These are phyloP conservation scores for Lactarius indigo DNA, from an alignment of 768 basidiomycete species.

Conservation along the genomic window DNA sequence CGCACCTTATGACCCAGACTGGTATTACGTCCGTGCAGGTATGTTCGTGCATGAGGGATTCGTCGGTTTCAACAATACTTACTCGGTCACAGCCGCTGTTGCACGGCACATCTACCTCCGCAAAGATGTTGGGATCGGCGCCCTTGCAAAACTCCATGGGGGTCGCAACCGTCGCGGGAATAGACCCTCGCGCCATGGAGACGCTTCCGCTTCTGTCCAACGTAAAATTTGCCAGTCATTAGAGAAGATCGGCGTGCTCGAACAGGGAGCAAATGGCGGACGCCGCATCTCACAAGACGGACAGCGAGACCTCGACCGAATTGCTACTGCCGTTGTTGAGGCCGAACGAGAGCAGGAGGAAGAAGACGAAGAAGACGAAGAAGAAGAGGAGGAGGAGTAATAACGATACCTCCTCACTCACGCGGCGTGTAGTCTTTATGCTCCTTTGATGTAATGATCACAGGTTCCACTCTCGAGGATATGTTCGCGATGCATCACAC, in stretches of 20 bases:
- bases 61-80: neutral
- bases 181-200: constrained; percentile 92
- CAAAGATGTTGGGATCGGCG: constrained; percentile 93
- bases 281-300: constrained; percentile 96
- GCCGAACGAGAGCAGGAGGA: constrained; percentile 70
- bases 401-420: neutral
- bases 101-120: constrained; percentile 99
- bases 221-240: constrained; percentile 94
- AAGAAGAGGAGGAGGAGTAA: constrained; percentile 45
- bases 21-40: constrained; percentile 99
- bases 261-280: constrained; percentile 90
- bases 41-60: constrained; percentile 33
- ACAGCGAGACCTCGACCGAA: constrained; percentile 91
- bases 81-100: constrained; percentile 66
- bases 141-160: constrained; percentile 94
- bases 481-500: neutral
- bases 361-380: constrained; percentile 64
- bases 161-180: constrained; percentile 93
- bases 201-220: constrained; percentile 84
- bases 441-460: constrained; percentile 12
- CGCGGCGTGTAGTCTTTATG: constrained; percentile 12
- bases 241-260: constrained; percentile 98
- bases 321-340: constrained; percentile 86
- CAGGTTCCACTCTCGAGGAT: constrained; percentile 17
- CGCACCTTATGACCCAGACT: constrained; percentile 98